Base-by-base conservation (phyloP, 768 basidiomycete species). In the Lyophyllum atratum region DNA sequence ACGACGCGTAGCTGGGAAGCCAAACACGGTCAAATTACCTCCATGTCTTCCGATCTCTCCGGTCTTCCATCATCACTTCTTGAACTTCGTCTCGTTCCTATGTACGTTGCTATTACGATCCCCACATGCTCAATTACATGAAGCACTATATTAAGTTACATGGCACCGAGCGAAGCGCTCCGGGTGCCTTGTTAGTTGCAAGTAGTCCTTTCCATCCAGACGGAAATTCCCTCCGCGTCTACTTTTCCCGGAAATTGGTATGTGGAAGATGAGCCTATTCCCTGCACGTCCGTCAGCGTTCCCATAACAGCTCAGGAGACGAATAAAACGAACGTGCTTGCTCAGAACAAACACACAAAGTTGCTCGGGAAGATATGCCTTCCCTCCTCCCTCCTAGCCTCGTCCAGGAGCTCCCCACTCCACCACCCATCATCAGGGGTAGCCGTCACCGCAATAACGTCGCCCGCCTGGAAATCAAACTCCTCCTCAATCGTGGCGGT, bases 351-450 rank as follows among this genome's bases (percentile, higher is more conserved):
- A 63, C 85, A 85, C 43, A 93, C 90, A 70, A 92, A 93, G 68
- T 93, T 93, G 74, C 90, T 93, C 49, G 91, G 92, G 80, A 94
- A 93, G 31, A 92, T 83, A 66, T 90, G 84, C 65, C 86, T 77
- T 34, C 91, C 91, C 24, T 81, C 78, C 59, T 84, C 79, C 60
- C 89, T 77, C 65, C 92, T 77, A 39, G 78, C 77, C 62, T 92
- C 90, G 62, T 92, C 89, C 45, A 93, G 72, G 59, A 93, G 70
- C 67, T 90, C 88, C 19, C 96, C 96, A 62, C 88, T 91, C 96
- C 95, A 98, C 96, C 96, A 98, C 1, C 96, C 96, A 68, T 97
- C 95, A 66, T 95, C 94, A 9, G 95, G 95, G 17, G 94, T 95
- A 9, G 85, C 84, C 0, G 93, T 96, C 21, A 98, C 95, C 1